Evolutionary conservation across 2,329 filamentous ascomycete species (phyloP).

Genomic region (Diaporthe vaccinii): DNA sequence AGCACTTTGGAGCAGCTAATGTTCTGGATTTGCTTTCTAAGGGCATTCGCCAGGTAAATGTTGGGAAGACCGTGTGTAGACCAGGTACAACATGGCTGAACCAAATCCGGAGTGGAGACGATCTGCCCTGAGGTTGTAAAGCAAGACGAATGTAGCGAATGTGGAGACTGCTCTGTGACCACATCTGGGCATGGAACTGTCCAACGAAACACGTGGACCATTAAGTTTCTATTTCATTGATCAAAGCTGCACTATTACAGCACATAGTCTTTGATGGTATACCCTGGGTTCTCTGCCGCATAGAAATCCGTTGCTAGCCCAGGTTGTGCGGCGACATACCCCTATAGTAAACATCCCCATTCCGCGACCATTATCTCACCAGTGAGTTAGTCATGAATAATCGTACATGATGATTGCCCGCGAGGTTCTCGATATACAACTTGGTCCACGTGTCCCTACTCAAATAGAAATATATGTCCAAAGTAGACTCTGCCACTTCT

Average conservation of each 20-base stretch:
- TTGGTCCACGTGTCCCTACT: accelerated
- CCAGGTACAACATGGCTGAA: no score
- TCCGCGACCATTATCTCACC: background rate
- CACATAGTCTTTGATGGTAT: background rate
- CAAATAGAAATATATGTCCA: no score
- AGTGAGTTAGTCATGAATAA: background rate
- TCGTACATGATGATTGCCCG: accelerated
- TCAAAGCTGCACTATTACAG: background rate
- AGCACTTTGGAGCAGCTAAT: accelerated
- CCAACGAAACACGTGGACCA: background rate
- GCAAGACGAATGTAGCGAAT: background rate
- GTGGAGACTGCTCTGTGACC: background rate
- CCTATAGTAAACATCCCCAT: background rate
- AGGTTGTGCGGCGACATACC: background rate
- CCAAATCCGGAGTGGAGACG: no score
- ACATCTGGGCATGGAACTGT: background rate
- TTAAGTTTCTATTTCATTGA: background rate
- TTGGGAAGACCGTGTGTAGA: background rate
- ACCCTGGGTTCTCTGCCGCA: no score
- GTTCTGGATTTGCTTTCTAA: background rate
- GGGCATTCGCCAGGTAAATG: background rate
- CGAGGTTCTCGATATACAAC: no score
- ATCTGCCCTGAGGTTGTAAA: background rate
- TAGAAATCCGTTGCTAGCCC: no score
- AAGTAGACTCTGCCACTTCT: no score